These are phyloP conservation scores for Aspergillus funiculosus DNA, from an alignment of 495 filamentous ascomycete genomes.

Conservation along the genomic window DNA sequence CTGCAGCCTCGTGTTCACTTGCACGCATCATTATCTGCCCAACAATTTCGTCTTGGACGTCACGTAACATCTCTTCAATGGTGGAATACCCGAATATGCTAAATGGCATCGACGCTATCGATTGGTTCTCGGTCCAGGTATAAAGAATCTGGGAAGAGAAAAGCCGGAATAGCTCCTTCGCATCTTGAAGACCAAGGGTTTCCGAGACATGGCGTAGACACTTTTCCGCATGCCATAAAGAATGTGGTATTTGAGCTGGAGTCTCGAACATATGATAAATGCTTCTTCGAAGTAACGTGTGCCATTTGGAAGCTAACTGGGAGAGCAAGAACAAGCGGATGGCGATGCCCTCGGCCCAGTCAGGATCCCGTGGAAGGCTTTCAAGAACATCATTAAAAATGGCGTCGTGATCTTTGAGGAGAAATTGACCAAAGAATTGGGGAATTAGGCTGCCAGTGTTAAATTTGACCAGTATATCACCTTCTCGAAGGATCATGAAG, in stretches of 20 bases:
- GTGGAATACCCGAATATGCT: slow-evolving; percentile 70
- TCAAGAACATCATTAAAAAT: slow-evolving; percentile 73
- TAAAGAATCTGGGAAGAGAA: slow-evolving; percentile 91
- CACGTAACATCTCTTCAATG: slow-evolving; percentile 61
- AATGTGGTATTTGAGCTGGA: slow-evolving; percentile 59
- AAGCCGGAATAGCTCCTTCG: slow-evolving; percentile 70
- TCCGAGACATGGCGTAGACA: slow-evolving; percentile 62
- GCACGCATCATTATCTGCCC: slow-evolving; percentile 82
- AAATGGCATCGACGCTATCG: slow-evolving; percentile 66
- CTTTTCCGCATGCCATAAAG: slow-evolving; percentile 60
- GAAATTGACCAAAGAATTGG: slow-evolving; percentile 70
- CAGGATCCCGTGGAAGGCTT: slow-evolving; percentile 63
- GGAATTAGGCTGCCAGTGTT: slow-evolving; percentile 61
- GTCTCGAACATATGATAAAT: slow-evolving; percentile 93
- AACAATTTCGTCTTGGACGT: slow-evolving; percentile 73
- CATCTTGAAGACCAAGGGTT: slow-evolving; percentile 54
- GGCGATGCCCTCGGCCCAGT: slow-evolving; percentile 77
- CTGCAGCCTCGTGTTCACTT: slow-evolving; percentile 54
- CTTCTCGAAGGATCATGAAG: slow-evolving; percentile 61
- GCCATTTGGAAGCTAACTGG: slow-evolving; percentile 71
- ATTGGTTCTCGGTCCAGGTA: slow-evolving; percentile 72
- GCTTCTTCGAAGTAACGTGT: slow-evolving; percentile 71
- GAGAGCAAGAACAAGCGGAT: slow-evolving; percentile 71
- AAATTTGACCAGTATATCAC: slow-evolving; percentile 69
- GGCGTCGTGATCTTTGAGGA: slow-evolving; percentile 71